phyloP scores from a whole-genome alignment of 73 alveolate genomes.

The Loxodes magnus region DNA sequence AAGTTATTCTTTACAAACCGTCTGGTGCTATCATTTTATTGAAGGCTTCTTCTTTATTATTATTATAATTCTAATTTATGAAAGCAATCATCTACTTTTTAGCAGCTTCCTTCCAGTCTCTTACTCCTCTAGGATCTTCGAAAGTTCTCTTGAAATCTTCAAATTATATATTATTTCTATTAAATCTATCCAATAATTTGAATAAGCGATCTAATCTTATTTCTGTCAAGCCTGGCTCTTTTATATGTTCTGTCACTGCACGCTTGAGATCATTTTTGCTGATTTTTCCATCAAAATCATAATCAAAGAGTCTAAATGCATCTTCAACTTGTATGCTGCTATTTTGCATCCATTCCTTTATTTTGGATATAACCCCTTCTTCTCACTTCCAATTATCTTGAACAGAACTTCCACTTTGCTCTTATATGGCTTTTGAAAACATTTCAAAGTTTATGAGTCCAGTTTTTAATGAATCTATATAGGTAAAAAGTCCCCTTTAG shows the following conservation, averaged over 20 bases:
- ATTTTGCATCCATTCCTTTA: slow-evolving; percentile 56
- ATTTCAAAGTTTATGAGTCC: slow-evolving; percentile 68
- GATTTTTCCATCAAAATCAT: slow-evolving; percentile 71
- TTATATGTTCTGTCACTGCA: slow-evolving; percentile 37
- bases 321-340: slow-evolving; percentile 61
- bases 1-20: slow-evolving; percentile 14
- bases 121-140: slow-evolving; percentile 37
- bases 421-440: slow-evolving; percentile 38
- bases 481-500: slow-evolving; percentile 68
- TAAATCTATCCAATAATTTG: slow-evolving; percentile 58
- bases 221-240: slow-evolving; percentile 25
- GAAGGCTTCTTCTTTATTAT: slow-evolving; percentile 18
- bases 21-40: slow-evolving; percentile 17
- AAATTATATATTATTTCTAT: slow-evolving; percentile 48
- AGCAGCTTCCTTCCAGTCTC: slow-evolving; percentile 17
- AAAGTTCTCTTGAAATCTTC: slow-evolving; percentile 66
- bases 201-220: slow-evolving; percentile 68
- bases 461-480: slow-evolving; percentile 57
- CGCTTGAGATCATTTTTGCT: slow-evolving; percentile 48
- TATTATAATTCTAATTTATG: slow-evolving; percentile 22
- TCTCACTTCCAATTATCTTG: slow-evolving; percentile 83
- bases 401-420: slow-evolving; percentile 11
- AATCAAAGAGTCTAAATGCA: slow-evolving; percentile 63
- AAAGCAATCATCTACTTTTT: slow-evolving; percentile 16
- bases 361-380: slow-evolving; percentile 36